Evolutionary conservation across 2,329 filamentous ascomycete genomes (phyloP).

Genomic region (Leptosphaerulina australis): DNA sequence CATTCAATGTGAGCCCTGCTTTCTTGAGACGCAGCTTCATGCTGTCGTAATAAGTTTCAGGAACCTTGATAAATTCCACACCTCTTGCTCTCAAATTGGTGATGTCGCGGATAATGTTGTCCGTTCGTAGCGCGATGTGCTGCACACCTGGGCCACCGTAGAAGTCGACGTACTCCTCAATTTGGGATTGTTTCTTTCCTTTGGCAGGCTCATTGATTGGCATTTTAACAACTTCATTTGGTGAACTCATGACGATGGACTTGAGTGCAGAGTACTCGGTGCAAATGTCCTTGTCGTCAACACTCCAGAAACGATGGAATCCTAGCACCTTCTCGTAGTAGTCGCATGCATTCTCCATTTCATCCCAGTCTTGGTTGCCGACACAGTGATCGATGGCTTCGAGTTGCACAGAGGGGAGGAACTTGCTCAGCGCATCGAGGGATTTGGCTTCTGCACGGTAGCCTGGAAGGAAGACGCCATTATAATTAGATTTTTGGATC

Average conservation of each 20-base stretch:
- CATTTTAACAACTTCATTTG: slow-evolving; percentile 91
- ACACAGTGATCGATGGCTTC: slow-evolving; percentile 93
- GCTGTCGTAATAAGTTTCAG: slow-evolving; percentile 80
- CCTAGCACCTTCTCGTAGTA: slow-evolving; percentile 87
- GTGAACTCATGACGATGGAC: slow-evolving; percentile 87
- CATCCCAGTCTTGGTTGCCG: slow-evolving; percentile 94
- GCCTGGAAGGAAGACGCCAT: slow-evolving; percentile 80
- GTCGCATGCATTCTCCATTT: slow-evolving; percentile 72
- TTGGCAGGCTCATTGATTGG: slow-evolving; percentile 95
- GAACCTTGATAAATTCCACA: slow-evolving; percentile 91
- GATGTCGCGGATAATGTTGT: slow-evolving; percentile 79
- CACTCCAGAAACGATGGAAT: slow-evolving; percentile 97
- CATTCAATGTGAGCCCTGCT: slow-evolving; percentile 65
- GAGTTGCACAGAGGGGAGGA: slow-evolving; percentile 69
- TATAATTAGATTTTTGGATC: slow-evolving; percentile 73
- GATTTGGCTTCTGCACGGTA: slow-evolving; percentile 63
- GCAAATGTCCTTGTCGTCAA: slow-evolving; percentile 91
- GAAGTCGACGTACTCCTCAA: slow-evolving; percentile 86
- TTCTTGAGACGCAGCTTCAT: slow-evolving; percentile 76
- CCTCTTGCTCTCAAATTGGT: slow-evolving; percentile 80
- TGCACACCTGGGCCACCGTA: slow-evolving; percentile 90
- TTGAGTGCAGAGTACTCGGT: slow-evolving; percentile 90
- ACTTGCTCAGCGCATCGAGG: slow-evolving; percentile 54
- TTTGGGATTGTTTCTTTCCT: slow-evolving; percentile 90
- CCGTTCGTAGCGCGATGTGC: slow-evolving; percentile 86